Percentiles rank a stretch among this genome's conserved stretches.
Conservation (phyloP, 345 rosid species). For the Lepidium aucheri region DNA sequence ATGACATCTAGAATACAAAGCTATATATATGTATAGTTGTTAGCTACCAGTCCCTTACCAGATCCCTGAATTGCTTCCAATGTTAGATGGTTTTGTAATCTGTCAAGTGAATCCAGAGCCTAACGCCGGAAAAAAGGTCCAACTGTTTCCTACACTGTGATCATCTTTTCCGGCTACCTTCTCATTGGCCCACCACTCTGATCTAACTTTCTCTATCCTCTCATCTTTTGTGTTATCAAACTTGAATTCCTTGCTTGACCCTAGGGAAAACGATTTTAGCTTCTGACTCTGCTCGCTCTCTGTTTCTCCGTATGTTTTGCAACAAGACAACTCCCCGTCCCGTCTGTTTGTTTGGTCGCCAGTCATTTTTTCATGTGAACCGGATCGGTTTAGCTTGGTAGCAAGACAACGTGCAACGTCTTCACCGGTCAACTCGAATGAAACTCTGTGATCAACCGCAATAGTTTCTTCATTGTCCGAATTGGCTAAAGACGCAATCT, state of each 20-base stretch:
- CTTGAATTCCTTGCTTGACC: slow-evolving; percentile 79
- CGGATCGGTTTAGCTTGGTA: slow-evolving; percentile 27
- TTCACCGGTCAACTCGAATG: slow-evolving; percentile 91
- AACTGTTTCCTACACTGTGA: slow-evolving; percentile 39
- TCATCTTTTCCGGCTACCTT: slow-evolving; percentile 52
- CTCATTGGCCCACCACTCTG: slow-evolving; percentile 90
- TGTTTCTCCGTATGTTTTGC: slow-evolving; percentile 32
- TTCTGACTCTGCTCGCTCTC: slow-evolving; percentile 62
- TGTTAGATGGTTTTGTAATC: neutral
- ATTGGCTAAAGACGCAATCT: slow-evolving; percentile 42
- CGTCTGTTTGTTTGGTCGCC: neutral
- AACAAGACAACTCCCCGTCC: neutral
- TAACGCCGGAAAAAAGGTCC: slow-evolving; percentile 81
- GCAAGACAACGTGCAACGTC: slow-evolving; percentile 87
- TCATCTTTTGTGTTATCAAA: slow-evolving; percentile 61
- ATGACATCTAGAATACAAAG: slow-evolving; percentile 3
- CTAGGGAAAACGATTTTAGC: slow-evolving; percentile 51
- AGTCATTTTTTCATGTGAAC: neutral
- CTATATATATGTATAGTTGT: slow-evolving; percentile 17
- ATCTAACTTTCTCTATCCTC: slow-evolving; percentile 39
- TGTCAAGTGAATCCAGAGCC: slow-evolving; percentile 62
- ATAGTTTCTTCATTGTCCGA: slow-evolving; percentile 25
- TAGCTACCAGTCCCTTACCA: slow-evolving; percentile 15
- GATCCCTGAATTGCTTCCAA: slow-evolving; percentile 14
- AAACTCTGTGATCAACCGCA: slow-evolving; percentile 52